A percentile compares a stretch with the other conserved stretches of the same genome.
Evolutionary conservation across 345 rosid species (phyloP).

Genomic region (Dimocarpus longan): DNA sequence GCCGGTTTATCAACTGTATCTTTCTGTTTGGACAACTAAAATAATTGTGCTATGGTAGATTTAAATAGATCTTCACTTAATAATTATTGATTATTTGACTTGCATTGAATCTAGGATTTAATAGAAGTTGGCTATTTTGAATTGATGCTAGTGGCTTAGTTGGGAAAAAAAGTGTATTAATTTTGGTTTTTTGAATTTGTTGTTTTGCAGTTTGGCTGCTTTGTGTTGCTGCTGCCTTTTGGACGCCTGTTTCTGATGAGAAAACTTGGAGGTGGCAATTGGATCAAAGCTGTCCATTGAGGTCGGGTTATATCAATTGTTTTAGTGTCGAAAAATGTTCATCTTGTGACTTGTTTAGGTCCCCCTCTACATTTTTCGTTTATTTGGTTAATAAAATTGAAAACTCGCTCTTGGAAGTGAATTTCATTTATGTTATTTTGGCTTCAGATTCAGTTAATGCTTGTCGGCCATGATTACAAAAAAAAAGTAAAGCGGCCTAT

Average conservation of each 20-base stretch:
- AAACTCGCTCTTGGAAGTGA: background rate
- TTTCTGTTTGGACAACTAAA: too few relatives aligned
- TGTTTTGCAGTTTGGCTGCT: constrained; percentile 50
- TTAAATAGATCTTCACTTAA: too few relatives aligned
- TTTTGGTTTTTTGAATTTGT: background rate
- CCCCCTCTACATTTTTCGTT: background rate
- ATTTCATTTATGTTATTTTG: background rate
- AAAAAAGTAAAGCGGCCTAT: background rate
- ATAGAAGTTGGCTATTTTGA: background rate
- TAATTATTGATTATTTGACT: background rate
- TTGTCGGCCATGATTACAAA: background rate
- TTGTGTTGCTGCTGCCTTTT: constrained; percentile 44
- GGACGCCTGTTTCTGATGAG: constrained; percentile 47
- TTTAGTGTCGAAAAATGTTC: background rate
- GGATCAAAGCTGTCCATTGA: background rate
- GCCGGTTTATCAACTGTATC: background rate
- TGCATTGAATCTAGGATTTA: background rate
- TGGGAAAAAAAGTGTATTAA: background rate
- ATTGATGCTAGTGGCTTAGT: too few relatives aligned
- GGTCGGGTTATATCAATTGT: background rate
- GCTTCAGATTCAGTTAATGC: too few relatives aligned
- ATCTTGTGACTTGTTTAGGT: background rate
- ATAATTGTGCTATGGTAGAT: too few relatives aligned
- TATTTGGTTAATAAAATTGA: constrained; percentile 4
- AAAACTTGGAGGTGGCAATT: background rate